Evolutionary conservation across 75 land plant genomes (phyloP).

Genomic region (Azolla pinnata): DNA sequence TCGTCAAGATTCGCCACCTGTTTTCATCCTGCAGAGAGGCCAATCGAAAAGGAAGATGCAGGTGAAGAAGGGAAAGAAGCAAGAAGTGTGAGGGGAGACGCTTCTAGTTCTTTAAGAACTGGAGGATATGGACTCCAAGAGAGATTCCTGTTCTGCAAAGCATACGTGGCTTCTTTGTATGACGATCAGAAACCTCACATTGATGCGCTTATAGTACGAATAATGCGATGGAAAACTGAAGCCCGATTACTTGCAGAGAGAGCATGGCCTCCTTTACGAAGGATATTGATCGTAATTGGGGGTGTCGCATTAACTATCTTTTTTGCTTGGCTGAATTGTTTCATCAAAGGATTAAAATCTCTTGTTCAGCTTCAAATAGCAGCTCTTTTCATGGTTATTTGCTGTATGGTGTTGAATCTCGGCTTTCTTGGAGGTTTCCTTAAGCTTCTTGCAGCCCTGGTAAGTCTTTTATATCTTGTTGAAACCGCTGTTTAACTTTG

Average conservation of each 20-base stretch:
- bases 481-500: no score
- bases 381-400: slow-evolving; percentile 24
- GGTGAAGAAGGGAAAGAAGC: no score
- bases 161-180: no score
- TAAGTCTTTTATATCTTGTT: no score
- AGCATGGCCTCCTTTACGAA: slow-evolving; percentile 18
- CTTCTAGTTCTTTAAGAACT: no score
- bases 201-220: neutral
- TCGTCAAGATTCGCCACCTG: no score
- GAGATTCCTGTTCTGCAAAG: no score
- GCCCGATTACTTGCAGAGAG: neutral
- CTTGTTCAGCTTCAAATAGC: slow-evolving; percentile 21
- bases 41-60: no score
- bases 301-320: slow-evolving; percentile 9
- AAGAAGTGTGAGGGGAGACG: no score
- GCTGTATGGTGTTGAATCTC: slow-evolving; percentile 23
- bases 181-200: slow-evolving; percentile 11
- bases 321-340: slow-evolving; percentile 18
- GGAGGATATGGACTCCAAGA: no score
- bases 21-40: no score
- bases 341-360: slow-evolving; percentile 22
- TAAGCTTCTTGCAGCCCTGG: slow-evolving; percentile 15
- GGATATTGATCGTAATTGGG: slow-evolving; percentile 5
- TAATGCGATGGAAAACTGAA: neutral
- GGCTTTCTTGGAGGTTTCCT: slow-evolving; percentile 22